Evolutionary conservation across 805 yeast genomes (phyloP), one percentile per base, ranked within the genome.

Genomic region (Cyberlindnera galapagoensis): DNA sequence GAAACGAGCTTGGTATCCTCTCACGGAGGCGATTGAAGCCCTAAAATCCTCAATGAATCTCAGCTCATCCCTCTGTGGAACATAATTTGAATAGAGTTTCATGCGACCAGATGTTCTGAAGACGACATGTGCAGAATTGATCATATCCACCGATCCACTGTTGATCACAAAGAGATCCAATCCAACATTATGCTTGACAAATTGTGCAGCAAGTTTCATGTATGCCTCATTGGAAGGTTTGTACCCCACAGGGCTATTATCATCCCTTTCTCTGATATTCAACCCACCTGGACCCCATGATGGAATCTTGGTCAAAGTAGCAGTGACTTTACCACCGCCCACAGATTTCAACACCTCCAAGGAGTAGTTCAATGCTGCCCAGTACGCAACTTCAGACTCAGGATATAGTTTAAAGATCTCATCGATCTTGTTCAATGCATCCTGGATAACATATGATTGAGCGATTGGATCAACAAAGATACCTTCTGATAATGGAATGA

Each of bases 251-350:
- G 69, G 71, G 7, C 60, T 62, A 19, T 57, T 60, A 18, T 63
- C 61, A 17, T 50, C 55, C 25, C 50, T 52, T 19, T 67, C 54
- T 4, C 30, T 36, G 22, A 40, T 35, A n/a, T 63, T 59, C 33
- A 80, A 64, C 8, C 69, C 63, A 4, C 96, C 96, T 0, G 86
- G 80, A 1, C 95, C 95, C 69, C 76, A 69, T 1, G 84, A 69
- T 6, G 98, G 96, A 24, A 86, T 55, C 2, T 77, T 60, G 3
- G 84, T 68, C 25, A 88, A 58, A 4, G 82, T 56, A 0, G 83
- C 69, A 15, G 80, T 70, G 21, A 90, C 76, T 46, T 88, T 83
- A 38, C 97, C 98, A 40, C 92, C 92, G 7, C 92, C 95, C 21
- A 67, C 68, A 15, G 61, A 57, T 26, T 67, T 67, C 18, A 87